phyloP scores from a whole-genome alignment of 1,284 basidiomycete genomes.

The Fistulinella cinereoalba region DNA sequence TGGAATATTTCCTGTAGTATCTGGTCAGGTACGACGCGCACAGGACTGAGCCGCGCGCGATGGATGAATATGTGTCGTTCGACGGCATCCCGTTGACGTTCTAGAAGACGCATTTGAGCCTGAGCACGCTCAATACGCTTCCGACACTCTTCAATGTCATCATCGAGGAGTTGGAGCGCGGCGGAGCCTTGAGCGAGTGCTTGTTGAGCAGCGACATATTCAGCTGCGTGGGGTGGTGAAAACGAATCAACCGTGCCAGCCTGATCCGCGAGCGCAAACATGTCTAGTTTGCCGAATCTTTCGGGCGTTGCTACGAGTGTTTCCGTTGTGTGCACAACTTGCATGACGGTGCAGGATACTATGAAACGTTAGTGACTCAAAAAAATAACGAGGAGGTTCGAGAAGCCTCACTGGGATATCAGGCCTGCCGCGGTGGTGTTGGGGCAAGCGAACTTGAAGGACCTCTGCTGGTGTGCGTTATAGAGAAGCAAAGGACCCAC shows the following conservation, averaged over 20 bases:
- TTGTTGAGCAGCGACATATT: constrained; percentile 15
- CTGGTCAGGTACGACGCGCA: constrained; percentile 30
- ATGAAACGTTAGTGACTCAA: too few relatives aligned
- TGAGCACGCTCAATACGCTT: constrained; percentile 14
- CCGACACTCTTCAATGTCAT: constrained; percentile 16
- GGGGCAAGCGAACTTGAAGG: too few relatives aligned
- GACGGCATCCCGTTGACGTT: constrained; percentile 17
- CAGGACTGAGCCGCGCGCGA: constrained; percentile 27
- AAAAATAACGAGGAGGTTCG: too few relatives aligned
- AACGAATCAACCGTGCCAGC: constrained; percentile 21
- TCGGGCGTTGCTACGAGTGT: background rate
- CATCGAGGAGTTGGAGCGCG: constrained; percentile 14
- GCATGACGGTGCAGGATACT: too few relatives aligned
- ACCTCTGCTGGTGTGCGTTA: too few relatives aligned
- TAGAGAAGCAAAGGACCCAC: too few relatives aligned
- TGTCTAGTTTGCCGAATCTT: background rate
- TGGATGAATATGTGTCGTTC: constrained; percentile 20
- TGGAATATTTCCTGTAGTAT: constrained; percentile 33
- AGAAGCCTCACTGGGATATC: too few relatives aligned
- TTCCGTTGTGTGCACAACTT: background rate
- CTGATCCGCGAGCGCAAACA: constrained; percentile 2
- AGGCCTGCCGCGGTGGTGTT: too few relatives aligned
- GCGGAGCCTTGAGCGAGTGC: constrained; percentile 14
- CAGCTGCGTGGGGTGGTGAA: constrained; percentile 19
- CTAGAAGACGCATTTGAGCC: constrained; percentile 18